phyloP scores from a whole-genome alignment of 2,329 filamentous ascomycete genomes.

The Huntiella abstrusa region DNA sequence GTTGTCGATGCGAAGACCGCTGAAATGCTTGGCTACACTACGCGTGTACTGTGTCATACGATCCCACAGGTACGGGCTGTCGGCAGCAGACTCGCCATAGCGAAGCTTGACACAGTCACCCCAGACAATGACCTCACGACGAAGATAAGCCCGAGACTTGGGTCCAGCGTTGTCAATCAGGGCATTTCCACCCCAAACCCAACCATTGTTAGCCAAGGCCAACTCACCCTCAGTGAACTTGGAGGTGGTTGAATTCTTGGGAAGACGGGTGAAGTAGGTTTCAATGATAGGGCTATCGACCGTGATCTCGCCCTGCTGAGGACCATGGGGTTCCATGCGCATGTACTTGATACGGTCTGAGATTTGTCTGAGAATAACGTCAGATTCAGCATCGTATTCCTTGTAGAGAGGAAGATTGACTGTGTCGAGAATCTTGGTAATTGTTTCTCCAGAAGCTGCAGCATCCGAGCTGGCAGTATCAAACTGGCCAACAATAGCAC shows the following conservation, averaged over 20 bases:
- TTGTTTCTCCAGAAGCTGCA: constrained; percentile 27
- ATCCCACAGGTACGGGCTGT: constrained; percentile 88
- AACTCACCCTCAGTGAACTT: constrained; percentile 60
- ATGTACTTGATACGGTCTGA: constrained; percentile 93
- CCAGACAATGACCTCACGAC: constrained; percentile 93
- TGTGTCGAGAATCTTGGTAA: constrained; percentile 53
- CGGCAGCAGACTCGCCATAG: constrained; percentile 61
- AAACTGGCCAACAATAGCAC: constrained; percentile 25
- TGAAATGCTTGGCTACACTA: constrained; percentile 85
- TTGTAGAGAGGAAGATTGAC: constrained; percentile 77
- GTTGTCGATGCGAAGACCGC: constrained; percentile 92
- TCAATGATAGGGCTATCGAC: constrained; percentile 69
- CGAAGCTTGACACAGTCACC: constrained; percentile 94
- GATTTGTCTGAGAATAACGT: constrained; percentile 72
- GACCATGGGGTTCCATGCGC: constrained; percentile 79
- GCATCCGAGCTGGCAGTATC: constrained; percentile 25
- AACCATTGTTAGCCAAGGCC: constrained; percentile 85
- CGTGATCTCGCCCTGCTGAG: constrained; percentile 65
- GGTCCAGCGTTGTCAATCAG: constrained; percentile 86
- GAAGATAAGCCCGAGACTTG: constrained; percentile 78
- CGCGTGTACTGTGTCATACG: constrained; percentile 88
- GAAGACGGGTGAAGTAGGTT: constrained; percentile 82
- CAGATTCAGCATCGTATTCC: constrained; percentile 73
- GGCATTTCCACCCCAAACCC: constrained; percentile 96
- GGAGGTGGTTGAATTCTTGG: constrained; percentile 56